Conservation (phyloP, 2,329 filamentous ascomycete genomes). For the Microdochium nivale region DNA sequence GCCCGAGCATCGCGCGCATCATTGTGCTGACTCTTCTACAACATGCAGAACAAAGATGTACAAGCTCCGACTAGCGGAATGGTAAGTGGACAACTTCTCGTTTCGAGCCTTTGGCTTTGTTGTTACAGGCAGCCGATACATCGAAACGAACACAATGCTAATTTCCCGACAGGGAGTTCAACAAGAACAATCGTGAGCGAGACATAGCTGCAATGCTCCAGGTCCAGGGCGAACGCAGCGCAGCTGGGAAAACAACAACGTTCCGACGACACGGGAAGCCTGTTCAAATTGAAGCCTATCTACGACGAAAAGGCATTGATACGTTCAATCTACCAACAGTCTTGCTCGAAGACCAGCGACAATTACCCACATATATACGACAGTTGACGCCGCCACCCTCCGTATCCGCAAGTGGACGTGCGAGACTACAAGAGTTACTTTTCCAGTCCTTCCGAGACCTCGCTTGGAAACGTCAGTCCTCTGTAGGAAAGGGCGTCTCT, state of each 20-base stretch:
- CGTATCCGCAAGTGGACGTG: background rate
- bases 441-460: conserved; percentile 17
- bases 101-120: background rate
- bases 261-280: conserved; percentile 44
- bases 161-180: conserved; percentile 38
- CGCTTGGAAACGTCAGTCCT: conserved; percentile 15
- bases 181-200: conserved; percentile 46
- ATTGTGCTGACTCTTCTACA: background rate
- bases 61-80: conserved; percentile 31
- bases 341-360: background rate
- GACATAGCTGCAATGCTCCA: conserved; percentile 41
- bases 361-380: background rate
- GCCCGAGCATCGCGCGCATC: background rate
- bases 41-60: conserved; percentile 41
- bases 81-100: background rate
- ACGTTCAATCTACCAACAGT: conserved; percentile 34
- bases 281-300: conserved; percentile 41
- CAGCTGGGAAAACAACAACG: conserved; percentile 42
- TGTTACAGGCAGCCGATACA: background rate
- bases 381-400: conserved; percentile 16
- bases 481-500: background rate
- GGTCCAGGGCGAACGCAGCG: conserved; percentile 43
- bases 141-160: background rate
- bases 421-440: conserved; percentile 16
- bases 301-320: conserved; percentile 43